Evolutionary conservation across 352 stramenopile genomes (phyloP), one percentile per base, ranked within the genome.

Genomic region (Phytophthora pini): DNA sequence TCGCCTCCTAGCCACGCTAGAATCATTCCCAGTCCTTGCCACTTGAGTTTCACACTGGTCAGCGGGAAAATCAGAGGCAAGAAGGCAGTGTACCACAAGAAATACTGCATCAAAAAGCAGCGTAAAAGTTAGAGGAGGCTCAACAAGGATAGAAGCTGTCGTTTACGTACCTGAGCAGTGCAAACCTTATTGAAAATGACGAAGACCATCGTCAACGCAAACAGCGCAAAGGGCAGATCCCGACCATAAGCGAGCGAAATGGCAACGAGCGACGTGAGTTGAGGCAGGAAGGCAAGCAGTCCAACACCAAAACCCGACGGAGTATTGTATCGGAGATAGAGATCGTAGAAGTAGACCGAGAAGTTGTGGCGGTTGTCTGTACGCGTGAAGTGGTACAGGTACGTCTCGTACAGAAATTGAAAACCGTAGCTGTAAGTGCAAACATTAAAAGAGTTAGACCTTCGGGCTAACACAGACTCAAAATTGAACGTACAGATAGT

Each of bases 301-400:
- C 89, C 88, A 54, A 96, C 76, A 2, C 81, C 72, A 52, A 94
- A 89, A 46, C 88, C 88, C 2, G 84, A 87, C 7, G 76, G 72
- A 0, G 88, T 94, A 40, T 91, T 84, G 72, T 96, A 96, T 54
- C 88, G 92, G 56, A 99, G 82, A 76, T 99, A 99, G n/a, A 99
- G 97, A 72, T 96, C 93, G 77, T 99, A 99, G 79, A 98, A 99
- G 79, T 99, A 99, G 38, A 99, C 93, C 5, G 97, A 99, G 72
- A 99, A 99, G 74, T 99, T 99, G 82, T 99, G 98, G 24, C 98
- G 94, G 77, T 99, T 98, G 86, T 99, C 98, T 1, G 97, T 96
- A 32, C 98, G 92, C 24, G 87, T 94, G 62, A 99, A 97, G 65
- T 99, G 98, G 71, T 99, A 99, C n/a, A 99, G 65, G 43, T 99